Evolutionary conservation across 306 rosid species (phyloP), one percentile per base, ranked within the genome.

Genomic region (Acacia crassicarpa): DNA sequence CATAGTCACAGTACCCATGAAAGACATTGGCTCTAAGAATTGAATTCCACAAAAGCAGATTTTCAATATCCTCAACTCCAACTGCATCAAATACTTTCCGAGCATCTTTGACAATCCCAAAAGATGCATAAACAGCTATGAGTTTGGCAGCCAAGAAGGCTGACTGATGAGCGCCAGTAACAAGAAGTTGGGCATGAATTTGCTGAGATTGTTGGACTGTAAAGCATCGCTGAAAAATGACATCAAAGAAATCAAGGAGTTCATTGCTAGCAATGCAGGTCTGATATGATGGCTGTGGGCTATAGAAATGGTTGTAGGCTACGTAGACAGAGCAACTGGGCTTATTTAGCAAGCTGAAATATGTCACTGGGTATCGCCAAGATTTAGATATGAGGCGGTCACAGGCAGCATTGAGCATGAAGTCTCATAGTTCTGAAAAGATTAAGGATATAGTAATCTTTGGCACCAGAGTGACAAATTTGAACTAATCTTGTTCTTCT

Each of bases 11-110:
- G 67, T 66, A 82, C 46, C 93, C 95, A 83, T 84, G 85, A 61
- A 86, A 83, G 48, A 95, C 97, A 85, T 87, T 84, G 33, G 90
- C 98, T 87, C 97, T 95, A 30, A 90, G 86, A 63, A 93, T 83
- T 5, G 98, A 87, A 77, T 93, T 93, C 98, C 98, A 95, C 40
- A 91, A 67, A 56, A 89, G 91, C 78, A 77, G 27, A 77, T 84
- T 80, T 0, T 85, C 83, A 48, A 78, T 78, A 68, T 40, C 83
- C 83, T 84, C 89, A 78, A 76, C 3, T 40, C 85, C 83, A 70
- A 44, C 22, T 1, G 82, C 56, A 59, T 76, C 74, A 74, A 93
- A 91, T 45, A 93, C 89, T 61, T 84, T 91, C 23, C 76, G 82
- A 27, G 97, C 91, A 54, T 87, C 80, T 1, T 67, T 46, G 62